Evolutionary conservation across 352 stramenopile species (phyloP).

Genomic region (Phytophthora melonis): DNA sequence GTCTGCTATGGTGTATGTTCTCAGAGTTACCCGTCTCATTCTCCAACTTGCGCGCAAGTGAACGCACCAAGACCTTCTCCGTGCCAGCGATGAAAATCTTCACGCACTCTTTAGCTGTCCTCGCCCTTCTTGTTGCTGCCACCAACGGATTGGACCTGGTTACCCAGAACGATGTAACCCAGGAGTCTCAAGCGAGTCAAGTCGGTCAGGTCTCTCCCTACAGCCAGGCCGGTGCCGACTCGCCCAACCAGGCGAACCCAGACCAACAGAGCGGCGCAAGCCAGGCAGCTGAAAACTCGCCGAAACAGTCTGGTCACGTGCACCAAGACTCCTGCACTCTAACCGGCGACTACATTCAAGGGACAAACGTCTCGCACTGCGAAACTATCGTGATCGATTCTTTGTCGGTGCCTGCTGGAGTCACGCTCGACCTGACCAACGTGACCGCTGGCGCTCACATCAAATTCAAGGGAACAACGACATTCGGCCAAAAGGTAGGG

Average conservation of each 20-base stretch:
- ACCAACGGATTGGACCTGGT: slow-evolving; percentile 13
- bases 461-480: slow-evolving; percentile 47
- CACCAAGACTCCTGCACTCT: slow-evolving; percentile 34
- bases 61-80: slow-evolving; percentile 5
- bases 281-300: slow-evolving; percentile 6
- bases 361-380: slow-evolving; percentile 35
- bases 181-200: slow-evolving; percentile 13
- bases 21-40: slow-evolving; percentile 18
- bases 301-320: slow-evolving; percentile 11
- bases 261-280: slow-evolving; percentile 19
- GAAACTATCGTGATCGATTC: slow-evolving; percentile 34
- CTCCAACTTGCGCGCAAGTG: slow-evolving; percentile 16
- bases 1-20: slow-evolving; percentile 1
- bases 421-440: slow-evolving; percentile 45
- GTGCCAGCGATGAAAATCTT: slow-evolving; percentile 20
- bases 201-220: slow-evolving; percentile 18
- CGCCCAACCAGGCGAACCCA: slow-evolving; percentile 11
- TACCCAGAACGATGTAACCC: slow-evolving; percentile 13
- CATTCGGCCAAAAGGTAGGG: slow-evolving; percentile 37
- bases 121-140: slow-evolving; percentile 12
- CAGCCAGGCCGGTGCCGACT: slow-evolving; percentile 10
- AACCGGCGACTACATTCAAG: slow-evolving; percentile 35
- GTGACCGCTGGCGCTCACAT: slow-evolving; percentile 36
- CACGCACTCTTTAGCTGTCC: neutral
- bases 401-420: slow-evolving; percentile 39